Base-by-base conservation (phyloP, 345 rosid species). In the Citrus mangshanensis region DNA sequence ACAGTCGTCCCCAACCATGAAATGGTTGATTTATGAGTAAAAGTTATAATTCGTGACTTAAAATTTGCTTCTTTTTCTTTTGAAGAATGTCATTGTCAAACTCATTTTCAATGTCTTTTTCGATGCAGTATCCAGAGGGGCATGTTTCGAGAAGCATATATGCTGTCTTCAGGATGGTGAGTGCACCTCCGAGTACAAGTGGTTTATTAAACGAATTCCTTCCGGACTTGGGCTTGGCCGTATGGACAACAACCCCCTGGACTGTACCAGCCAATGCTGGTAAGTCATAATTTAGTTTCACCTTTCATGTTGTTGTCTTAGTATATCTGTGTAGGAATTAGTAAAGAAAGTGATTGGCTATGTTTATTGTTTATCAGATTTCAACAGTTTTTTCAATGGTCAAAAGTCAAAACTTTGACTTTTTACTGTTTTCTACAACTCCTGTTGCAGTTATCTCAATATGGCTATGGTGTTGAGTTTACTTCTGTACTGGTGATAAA, bases 171-270 rank as follows among this genome's bases (percentile, higher is more conserved):
- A 92, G 80, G 83, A 63, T 92, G 78, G 88, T 88, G 42, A 84
- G 86, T 63, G 85, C 86, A 66, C 77, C 86, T 49, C 77, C 84
- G 28, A 86, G 84, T 75, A 84, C 82, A 59, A 73, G 76, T 69
- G 82, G 81, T 56, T 78, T 85, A 59, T 61, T 95, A 73, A 85
- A 88, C 68, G 95, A 91, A 73, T 92, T 92, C 81, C 81, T 88
- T 77, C 97, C 98, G 28, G 87, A 93, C 86, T 81, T 95, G 80
- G 81, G 82, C 82, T 81, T 95, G 88, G 97, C 97, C 68, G 87
- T 92, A 76, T 95, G 99, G 99, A 95, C 99, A 66, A 95, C 99
- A 73, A 93, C 99, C 74, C 99, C 99, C 3, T 95, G 97, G 99
- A 95, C 98, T 19, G 70, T 95, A 82, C 99, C 96, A 68, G 99